Base-by-base conservation (phyloP, 257 asterid species). In the Salvia splendens region DNA sequence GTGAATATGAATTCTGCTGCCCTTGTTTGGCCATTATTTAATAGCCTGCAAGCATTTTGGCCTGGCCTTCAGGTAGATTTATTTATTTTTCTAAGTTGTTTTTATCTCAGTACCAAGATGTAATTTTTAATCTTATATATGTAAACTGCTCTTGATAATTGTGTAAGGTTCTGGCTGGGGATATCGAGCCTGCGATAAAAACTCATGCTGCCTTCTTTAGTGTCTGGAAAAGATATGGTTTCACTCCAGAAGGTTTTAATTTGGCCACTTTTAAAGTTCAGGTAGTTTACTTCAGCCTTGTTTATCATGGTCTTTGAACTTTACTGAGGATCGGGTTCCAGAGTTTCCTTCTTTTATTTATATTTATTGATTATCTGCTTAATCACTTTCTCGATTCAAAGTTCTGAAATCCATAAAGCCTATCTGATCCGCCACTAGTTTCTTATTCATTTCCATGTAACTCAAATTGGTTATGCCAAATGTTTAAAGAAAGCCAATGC, bases 231-330 rank as follows among this genome's bases (percentile, higher is more conserved):
- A 85, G 81, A 73, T 93, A 88, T 68, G 97, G 97, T 52, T 93
- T 93, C 89, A 93, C 99, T 33, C 99, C 99, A 17, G 99, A 93
- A 82, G 99, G 99, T 73, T 93, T 93, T 82, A 93, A 93, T 78
- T 82, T 90, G 71, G 97, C 99, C 52, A 90, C 95, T 14, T 84
- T 88, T 73, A 80, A 70, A 70, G 95, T 93, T 75, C 98, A 93
- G 95, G 98, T 89, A 76, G 46, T 70, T 69, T 52, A 24, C 46
- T 62, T 41, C 64, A 67, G 38, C 74, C 38, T 64, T 73, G 57
- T 58, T 66, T 71, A 16, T 74, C 42, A 24, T 40, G 65, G 58
- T 42, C 15, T 47, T 56, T 35, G 17, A 52, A 41, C 49, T 51
- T 73, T 47, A 69, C 35, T 46, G 65, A 38, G 8, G 52, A 56